Percentiles rank a stretch among this genome's conserved stretches.
Conservation (phyloP, 495 filamentous ascomycete species). For the Penicillium macrosclerotiorum region DNA sequence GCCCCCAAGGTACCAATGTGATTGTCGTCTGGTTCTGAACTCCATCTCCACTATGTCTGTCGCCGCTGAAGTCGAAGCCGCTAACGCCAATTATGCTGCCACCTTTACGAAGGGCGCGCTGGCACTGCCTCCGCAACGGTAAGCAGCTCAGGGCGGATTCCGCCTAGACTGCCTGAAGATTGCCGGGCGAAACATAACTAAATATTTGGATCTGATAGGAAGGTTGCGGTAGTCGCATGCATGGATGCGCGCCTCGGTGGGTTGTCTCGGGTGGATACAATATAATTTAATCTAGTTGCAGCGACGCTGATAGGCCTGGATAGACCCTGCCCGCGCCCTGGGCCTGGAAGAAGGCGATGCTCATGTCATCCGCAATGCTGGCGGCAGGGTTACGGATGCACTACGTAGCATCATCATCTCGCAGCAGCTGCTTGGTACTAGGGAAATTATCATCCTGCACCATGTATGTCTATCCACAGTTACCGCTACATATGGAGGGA, state of each 20-base stretch:
- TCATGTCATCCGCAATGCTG: conserved; percentile 79
- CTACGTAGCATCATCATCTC: conserved; percentile 75
- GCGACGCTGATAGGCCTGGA: background rate
- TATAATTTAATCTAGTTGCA: background rate
- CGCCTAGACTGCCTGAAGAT: too few relatives aligned
- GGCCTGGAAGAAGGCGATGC: conserved; percentile 75
- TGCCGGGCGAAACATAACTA: too few relatives aligned
- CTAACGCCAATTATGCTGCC: conserved; percentile 60
- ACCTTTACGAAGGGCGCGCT: conserved; percentile 64
- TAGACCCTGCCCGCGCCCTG: conserved; percentile 64
- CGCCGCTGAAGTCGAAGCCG: conserved; percentile 33
- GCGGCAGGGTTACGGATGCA: conserved; percentile 64
- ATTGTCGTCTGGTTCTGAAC: background rate
- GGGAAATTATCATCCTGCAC: conserved; percentile 74
- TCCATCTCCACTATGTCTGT: conserved; percentile 30
- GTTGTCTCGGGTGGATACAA: background rate
- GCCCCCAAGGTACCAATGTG: conserved; percentile 7
- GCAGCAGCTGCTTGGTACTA: conserved; percentile 78
- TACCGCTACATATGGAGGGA: background rate
- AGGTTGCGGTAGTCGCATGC: conserved; percentile 59
- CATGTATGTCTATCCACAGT: conserved; percentile 53
- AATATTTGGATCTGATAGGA: too few relatives aligned
- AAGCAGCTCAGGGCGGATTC: too few relatives aligned
- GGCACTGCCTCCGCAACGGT: conserved; percentile 69
- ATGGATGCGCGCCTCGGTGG: conserved; percentile 77